Conservation (phyloP, 345 rosid genomes). For the Moricandia arvensis region DNA sequence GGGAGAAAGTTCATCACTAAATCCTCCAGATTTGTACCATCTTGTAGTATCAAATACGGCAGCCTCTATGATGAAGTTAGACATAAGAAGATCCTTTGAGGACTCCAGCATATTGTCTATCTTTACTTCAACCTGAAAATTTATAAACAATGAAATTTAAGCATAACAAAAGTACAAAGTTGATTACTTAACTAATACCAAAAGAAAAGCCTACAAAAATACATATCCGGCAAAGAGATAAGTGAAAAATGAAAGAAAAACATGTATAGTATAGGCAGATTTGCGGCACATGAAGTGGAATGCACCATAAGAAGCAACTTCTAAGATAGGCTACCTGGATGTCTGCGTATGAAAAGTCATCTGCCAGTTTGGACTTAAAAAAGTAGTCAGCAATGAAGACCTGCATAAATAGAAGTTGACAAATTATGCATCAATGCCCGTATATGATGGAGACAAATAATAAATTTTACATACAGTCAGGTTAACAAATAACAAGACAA, state of each 20-base stretch:
- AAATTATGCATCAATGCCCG: background rate
- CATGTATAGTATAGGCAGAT: background rate
- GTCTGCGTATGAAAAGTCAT: constrained; percentile 64
- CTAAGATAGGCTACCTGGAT: constrained; percentile 53
- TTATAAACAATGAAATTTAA: constrained; percentile 9
- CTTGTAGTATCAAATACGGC: constrained; percentile 65
- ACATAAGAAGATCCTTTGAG: constrained; percentile 48
- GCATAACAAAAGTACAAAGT: background rate
- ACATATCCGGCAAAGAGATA: background rate
- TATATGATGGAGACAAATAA: background rate
- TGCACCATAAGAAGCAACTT: background rate
- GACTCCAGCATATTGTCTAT: constrained; percentile 58
- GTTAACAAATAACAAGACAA: constrained; percentile 1
- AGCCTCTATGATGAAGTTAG: constrained; percentile 70
- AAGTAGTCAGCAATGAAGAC: constrained; percentile 93
- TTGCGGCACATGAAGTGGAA: background rate
- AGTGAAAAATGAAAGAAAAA: background rate
- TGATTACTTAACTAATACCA: constrained; percentile 1
- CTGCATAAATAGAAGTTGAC: constrained; percentile 46
- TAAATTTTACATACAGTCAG: constrained; percentile 4
- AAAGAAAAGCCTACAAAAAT: background rate
- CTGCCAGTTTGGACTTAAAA: constrained; percentile 71
- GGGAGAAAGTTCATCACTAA: constrained; percentile 54
- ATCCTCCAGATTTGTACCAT: constrained; percentile 54
- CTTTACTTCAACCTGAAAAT: constrained; percentile 83